These are phyloP conservation scores for Emergomyces orientalis DNA, from an alignment of 2,329 filamentous ascomycete species.

Conservation along the genomic window DNA sequence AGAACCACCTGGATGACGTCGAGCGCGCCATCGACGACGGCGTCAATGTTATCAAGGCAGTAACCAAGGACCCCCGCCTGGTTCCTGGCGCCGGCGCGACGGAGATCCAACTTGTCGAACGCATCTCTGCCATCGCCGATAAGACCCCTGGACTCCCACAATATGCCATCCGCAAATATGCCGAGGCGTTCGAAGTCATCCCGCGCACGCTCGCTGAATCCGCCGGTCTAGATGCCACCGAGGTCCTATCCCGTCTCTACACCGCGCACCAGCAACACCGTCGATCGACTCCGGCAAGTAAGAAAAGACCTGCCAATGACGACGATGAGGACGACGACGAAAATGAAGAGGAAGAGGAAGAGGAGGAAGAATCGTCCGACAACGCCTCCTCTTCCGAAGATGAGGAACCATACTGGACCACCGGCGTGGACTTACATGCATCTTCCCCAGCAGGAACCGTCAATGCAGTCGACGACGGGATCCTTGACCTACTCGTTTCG, in stretches of 20 bases:
- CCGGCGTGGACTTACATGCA: constrained; percentile 92
- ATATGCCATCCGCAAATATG: constrained; percentile 95
- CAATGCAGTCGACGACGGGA: constrained; percentile 78
- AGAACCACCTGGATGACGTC: constrained; percentile 95
- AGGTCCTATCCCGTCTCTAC: constrained; percentile 84
- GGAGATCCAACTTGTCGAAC: constrained; percentile 86
- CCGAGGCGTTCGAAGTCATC: constrained; percentile 94
- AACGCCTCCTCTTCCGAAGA: constrained; percentile 36
- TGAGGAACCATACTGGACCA: constrained; percentile 74
- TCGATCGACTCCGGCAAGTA: constrained; percentile 15
- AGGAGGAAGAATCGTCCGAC: constrained; percentile 45
- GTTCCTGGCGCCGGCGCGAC: constrained; percentile 92
- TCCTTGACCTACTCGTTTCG: constrained; percentile 80
- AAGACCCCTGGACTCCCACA: constrained; percentile 87
- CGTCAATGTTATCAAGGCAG: constrained; percentile 97
- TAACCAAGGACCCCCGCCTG: constrained; percentile 82
- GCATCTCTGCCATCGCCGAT: constrained; percentile 81
- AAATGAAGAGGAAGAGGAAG: constrained; percentile 45
- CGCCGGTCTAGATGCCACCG: constrained; percentile 92
- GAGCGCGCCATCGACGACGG: constrained; percentile 96
- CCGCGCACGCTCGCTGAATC: constrained; percentile 90
- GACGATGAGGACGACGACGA: constrained; percentile 23
- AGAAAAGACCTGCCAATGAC: constrained; percentile 18
- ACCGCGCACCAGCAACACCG: constrained; percentile 64
- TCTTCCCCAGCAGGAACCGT: constrained; percentile 69